These are phyloP conservation scores for Xylaria sp. DNA, from an alignment of 2,329 filamentous ascomycete species.

Conservation along the genomic window DNA sequence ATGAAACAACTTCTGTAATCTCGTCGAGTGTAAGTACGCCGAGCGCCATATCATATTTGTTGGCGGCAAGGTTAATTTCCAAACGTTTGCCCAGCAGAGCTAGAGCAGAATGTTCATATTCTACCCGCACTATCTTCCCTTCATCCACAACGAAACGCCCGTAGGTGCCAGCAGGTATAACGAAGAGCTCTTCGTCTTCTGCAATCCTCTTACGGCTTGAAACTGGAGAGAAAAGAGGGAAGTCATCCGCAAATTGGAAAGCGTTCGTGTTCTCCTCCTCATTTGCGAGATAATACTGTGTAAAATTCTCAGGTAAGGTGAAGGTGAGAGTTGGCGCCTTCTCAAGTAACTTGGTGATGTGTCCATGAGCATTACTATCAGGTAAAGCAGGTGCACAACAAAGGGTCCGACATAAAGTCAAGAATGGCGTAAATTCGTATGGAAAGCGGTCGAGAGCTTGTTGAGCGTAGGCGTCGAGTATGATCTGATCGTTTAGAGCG, in stretches of 20 bases:
- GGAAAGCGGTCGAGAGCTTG: constrained; percentile 80
- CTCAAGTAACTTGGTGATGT: constrained; percentile 68
- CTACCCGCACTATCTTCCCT: constrained; percentile 75
- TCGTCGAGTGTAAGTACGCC: constrained; percentile 63
- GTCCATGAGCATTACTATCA: constrained; percentile 44
- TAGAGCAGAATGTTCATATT: constrained; percentile 80
- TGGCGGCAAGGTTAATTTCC: constrained; percentile 67
- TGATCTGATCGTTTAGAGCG: constrained; percentile 59
- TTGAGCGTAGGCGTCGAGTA: constrained; percentile 66
- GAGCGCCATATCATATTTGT: constrained; percentile 58
- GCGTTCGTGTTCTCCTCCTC: constrained; percentile 87
- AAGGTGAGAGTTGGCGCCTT: constrained; percentile 78
- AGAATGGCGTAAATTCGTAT: constrained; percentile 80
- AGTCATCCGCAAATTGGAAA: constrained; percentile 68
- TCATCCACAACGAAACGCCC: constrained; percentile 79
- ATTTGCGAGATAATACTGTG: constrained; percentile 75
- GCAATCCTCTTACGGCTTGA: constrained; percentile 52
- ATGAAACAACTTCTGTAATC: constrained; percentile 72
- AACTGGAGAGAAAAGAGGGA: constrained; percentile 65
- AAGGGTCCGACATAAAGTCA: constrained; percentile 72
- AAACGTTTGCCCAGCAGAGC: constrained; percentile 79
- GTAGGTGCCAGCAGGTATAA: constrained; percentile 67
- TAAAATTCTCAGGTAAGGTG: constrained; percentile 72
- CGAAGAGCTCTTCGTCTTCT: constrained; percentile 58
- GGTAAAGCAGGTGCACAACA: constrained; percentile 52